Percentiles rank a stretch among this genome's conserved stretches.
phyloP scores from a whole-genome alignment of 208 protist genomes.

The Leishmania lainsoni region DNA sequence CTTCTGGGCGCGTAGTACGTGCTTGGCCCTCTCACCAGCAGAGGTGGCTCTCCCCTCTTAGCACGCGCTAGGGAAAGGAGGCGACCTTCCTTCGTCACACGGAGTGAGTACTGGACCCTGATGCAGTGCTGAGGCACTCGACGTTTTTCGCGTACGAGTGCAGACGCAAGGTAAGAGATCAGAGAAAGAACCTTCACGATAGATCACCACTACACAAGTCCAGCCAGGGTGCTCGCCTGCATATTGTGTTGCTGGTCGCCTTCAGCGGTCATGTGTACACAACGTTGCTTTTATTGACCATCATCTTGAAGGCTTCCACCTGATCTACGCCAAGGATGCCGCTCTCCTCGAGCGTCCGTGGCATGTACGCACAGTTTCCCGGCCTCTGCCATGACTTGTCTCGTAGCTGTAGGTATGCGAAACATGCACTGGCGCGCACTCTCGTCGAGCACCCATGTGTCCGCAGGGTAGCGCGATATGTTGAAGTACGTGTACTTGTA shows the following conservation, averaged over 20 bases:
- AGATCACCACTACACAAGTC: background rate
- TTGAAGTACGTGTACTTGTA: slow-evolving; percentile 26
- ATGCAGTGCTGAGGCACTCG: too few species aligned
- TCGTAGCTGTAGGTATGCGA: slow-evolving; percentile 25
- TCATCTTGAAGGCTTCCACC: slow-evolving; percentile 5
- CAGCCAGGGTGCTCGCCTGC: background rate
- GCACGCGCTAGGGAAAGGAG: too few species aligned
- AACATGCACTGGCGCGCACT: slow-evolving; percentile 22
- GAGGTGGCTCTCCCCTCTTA: background rate
- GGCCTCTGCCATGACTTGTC: slow-evolving; percentile 9
- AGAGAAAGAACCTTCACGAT: too few species aligned
- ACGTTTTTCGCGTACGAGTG: too few species aligned
- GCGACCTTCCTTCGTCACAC: background rate
- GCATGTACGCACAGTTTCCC: slow-evolving; percentile 11
- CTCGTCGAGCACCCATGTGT: slow-evolving; percentile 40
- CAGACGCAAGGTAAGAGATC: too few species aligned
- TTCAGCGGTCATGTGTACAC: background rate
- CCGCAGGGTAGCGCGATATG: slow-evolving; percentile 25
- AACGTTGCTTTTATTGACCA: background rate
- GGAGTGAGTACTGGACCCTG: background rate
- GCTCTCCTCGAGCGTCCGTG: slow-evolving; percentile 13
- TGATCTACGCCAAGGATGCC: slow-evolving; percentile 30
- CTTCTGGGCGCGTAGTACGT: background rate
- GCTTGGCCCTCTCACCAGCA: background rate
- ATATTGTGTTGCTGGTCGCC: too few species aligned